phyloP scores from a whole-genome alignment of 306 rosid species.

The Senna siamea region DNA sequence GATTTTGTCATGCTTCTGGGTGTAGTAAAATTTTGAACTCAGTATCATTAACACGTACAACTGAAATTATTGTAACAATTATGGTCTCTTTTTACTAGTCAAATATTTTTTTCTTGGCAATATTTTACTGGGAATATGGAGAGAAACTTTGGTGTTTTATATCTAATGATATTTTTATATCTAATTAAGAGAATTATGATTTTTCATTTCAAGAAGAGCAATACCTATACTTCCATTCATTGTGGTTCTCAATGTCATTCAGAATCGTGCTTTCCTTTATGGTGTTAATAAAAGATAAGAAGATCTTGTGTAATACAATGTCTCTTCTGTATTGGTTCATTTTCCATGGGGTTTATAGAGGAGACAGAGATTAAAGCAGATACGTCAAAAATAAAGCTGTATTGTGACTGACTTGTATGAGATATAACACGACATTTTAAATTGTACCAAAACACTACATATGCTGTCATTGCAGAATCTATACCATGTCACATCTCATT shows the following conservation, averaged over 20 bases:
- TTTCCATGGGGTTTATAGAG: too few species aligned
- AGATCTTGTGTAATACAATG: not conserved
- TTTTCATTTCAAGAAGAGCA: not conserved
- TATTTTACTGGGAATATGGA: not conserved
- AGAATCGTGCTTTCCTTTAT: not conserved
- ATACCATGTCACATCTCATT: not conserved
- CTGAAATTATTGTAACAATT: not conserved
- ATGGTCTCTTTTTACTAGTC: too few species aligned
- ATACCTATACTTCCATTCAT: not conserved
- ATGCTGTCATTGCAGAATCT: too few species aligned
- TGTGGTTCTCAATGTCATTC: not conserved
- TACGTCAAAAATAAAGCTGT: too few species aligned
- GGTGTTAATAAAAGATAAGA: not conserved
- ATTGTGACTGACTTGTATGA: not conserved
- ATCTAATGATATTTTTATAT: not conserved
- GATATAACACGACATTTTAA: not conserved
- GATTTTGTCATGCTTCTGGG: not conserved
- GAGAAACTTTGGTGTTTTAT: not conserved
- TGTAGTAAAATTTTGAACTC: not conserved
- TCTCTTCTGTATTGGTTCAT: too few species aligned
- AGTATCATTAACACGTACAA: not conserved
- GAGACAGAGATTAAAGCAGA: too few species aligned
- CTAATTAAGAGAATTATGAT: constrained; percentile 1
- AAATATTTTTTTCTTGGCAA: not conserved
- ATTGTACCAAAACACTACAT: not conserved